phyloP scores from a whole-genome alignment of 2,329 filamentous ascomycete genomes.

The Stemphylium lycopersici region DNA sequence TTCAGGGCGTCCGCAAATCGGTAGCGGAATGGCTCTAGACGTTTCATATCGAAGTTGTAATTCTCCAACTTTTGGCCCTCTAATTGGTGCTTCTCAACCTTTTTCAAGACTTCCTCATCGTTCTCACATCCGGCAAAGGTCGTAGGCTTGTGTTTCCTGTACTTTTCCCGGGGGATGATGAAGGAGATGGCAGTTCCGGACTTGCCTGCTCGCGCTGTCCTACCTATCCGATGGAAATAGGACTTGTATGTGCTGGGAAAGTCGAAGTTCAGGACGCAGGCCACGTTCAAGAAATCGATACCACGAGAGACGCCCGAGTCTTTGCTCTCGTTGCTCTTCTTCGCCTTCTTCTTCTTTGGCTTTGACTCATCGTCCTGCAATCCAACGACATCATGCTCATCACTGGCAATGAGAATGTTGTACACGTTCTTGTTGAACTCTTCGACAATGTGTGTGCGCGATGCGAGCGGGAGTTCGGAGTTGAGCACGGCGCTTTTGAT shows the following conservation, averaged over 20 bases:
- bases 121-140: constrained; percentile 75
- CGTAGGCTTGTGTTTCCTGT: constrained; percentile 89
- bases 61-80: constrained; percentile 82
- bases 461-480: constrained; percentile 92
- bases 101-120: constrained; percentile 82
- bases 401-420: constrained; percentile 96
- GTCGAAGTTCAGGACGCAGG: constrained; percentile 89
- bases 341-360: constrained; percentile 62
- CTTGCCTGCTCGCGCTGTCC: constrained; percentile 89
- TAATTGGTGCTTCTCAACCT: constrained; percentile 83
- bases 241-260: constrained; percentile 86
- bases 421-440: constrained; percentile 98
- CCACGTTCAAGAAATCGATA: constrained; percentile 94
- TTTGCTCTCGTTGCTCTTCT: constrained; percentile 66
- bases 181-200: constrained; percentile 96
- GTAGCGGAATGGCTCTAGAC: constrained; percentile 93
- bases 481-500: constrained; percentile 93
- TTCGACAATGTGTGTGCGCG: constrained; percentile 89
- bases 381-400: constrained; percentile 85
- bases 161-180: constrained; percentile 80
- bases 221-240: constrained; percentile 95
- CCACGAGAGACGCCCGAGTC: constrained; percentile 96
- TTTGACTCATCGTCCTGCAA: constrained; percentile 53
- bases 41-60: constrained; percentile 93
- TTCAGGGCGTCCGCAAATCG: constrained; percentile 84